Conservation (phyloP, 257 asterid species). For the Scutellaria baicalensis region DNA sequence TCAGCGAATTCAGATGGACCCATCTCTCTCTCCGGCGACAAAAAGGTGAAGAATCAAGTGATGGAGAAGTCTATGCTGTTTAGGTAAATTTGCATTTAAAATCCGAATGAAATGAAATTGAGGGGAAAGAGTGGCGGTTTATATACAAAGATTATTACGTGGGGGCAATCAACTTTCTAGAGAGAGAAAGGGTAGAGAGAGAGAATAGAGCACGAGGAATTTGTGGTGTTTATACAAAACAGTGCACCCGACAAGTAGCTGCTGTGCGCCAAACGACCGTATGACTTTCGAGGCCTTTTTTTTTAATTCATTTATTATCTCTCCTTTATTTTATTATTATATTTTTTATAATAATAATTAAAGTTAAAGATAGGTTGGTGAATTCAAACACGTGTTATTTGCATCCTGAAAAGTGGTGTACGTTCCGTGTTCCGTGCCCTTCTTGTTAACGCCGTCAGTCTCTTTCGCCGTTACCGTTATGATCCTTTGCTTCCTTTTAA, state of each 20-base stretch:
- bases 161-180: background rate
- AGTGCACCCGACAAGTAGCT: background rate
- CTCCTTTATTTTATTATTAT: background rate
- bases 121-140: background rate
- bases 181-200: background rate
- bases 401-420: background rate
- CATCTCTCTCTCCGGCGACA: conserved; percentile 17
- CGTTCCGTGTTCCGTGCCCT: conserved; percentile 15
- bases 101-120: background rate
- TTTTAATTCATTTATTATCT: no score
- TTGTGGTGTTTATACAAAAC: conserved; percentile 23
- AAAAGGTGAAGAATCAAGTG: background rate
- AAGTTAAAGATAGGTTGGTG: background rate
- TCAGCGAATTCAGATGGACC: conserved; percentile 43
- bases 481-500: background rate
- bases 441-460: conserved; percentile 5
- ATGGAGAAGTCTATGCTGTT: background rate
- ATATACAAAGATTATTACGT: background rate
- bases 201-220: conserved; percentile 49
- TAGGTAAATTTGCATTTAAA: conserved; percentile 13
- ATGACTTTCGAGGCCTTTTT: background rate
- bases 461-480: background rate
- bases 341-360: background rate
- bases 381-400: conserved; percentile 50
- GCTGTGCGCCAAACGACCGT: background rate